phyloP scores from a whole-genome alignment of 257 asterid species.

The Capsicum rhomboideum region DNA sequence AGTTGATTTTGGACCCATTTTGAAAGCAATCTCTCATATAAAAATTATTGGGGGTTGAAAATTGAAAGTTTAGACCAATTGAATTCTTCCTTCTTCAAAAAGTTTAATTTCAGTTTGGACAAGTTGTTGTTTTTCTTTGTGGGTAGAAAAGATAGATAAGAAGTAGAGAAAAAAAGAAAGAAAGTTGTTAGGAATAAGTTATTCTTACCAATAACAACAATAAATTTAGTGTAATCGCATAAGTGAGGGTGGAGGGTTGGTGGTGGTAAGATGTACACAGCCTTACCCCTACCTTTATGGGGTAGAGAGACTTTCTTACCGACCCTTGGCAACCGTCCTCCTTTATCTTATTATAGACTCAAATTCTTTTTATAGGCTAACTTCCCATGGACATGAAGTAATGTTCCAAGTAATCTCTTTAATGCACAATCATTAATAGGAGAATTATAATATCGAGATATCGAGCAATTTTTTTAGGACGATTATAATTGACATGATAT shows the following conservation, averaged over 20 bases:
- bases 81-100: neutral
- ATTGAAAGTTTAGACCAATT: neutral
- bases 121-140: neutral
- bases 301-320: no score
- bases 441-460: no score
- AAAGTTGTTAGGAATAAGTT: neutral
- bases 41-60: neutral
- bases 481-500: no score
- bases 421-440: neutral
- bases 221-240: no score
- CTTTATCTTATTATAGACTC: neutral
- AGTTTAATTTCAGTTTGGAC: neutral
- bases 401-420: neutral
- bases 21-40: constrained; percentile 10
- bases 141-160: neutral
- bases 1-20: constrained; percentile 29
- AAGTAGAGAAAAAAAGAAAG: neutral
- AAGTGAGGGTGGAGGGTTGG: no score
- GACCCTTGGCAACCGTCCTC: no score
- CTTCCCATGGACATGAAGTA: neutral
- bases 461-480: no score
- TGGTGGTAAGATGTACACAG: no score
- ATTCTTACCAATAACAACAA: no score
- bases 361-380: neutral
- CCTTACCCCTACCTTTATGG: no score